Evolutionary conservation across 495 filamentous ascomycete species (phyloP).

Genomic region (Hypoxylon lienhwacheense): DNA sequence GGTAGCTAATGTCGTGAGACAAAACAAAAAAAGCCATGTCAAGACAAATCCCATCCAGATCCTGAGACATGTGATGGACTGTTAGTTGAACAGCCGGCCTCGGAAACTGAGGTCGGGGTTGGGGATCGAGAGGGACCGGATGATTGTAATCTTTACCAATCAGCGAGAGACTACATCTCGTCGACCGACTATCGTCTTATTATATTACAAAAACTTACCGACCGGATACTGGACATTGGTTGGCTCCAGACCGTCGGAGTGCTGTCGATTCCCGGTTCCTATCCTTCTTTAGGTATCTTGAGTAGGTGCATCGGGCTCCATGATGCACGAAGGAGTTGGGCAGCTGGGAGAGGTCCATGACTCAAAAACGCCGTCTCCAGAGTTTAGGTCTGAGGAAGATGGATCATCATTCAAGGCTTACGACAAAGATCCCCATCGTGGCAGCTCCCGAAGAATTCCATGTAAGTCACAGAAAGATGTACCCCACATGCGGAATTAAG

Average conservation of each 20-base stretch:
- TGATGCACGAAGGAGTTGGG: slow-evolving; percentile 19
- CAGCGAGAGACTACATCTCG: slow-evolving; percentile 11
- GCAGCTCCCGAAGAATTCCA: slow-evolving; percentile 15
- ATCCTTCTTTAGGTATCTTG: not conserved
- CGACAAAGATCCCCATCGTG: slow-evolving; percentile 11
- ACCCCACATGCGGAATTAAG: slow-evolving; percentile 33
- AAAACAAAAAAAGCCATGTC: too few relatives aligned
- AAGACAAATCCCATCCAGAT: slow-evolving; percentile 3
- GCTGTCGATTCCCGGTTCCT: slow-evolving; percentile 13
- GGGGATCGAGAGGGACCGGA: slow-evolving; percentile 11
- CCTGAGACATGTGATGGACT: slow-evolving; percentile 2
- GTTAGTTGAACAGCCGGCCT: slow-evolving; percentile 7
- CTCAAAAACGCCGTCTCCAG: not conserved
- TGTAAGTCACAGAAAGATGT: slow-evolving; percentile 9
- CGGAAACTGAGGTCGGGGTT: slow-evolving; percentile 16
- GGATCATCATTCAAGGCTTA: not conserved
- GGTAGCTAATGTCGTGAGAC: not conserved
- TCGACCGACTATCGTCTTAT: slow-evolving; percentile 30
- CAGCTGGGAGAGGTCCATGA: slow-evolving; percentile 5
- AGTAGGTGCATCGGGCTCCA: slow-evolving; percentile 1
- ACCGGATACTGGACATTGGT: slow-evolving; percentile 21
- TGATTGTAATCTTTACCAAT: slow-evolving; percentile 19
- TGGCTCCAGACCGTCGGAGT: slow-evolving; percentile 35
- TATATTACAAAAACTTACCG: too few relatives aligned
- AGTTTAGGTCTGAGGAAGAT: too few relatives aligned